Evolutionary conservation across 2,329 filamentous ascomycete species (phyloP).

Genomic region (Orbilia ellipsospora): DNA sequence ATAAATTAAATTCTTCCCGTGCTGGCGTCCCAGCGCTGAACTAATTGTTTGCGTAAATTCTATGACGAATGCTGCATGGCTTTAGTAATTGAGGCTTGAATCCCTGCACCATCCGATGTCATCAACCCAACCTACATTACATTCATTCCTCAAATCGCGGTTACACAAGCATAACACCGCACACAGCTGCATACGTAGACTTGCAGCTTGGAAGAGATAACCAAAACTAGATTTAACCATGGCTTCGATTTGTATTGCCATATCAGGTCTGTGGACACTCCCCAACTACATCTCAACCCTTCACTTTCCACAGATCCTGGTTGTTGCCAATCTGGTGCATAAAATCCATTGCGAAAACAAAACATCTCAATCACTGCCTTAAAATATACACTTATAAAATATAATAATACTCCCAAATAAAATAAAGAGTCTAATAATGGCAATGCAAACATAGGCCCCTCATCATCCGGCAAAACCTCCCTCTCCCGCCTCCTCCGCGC

Average conservation of each 20-base stretch:
- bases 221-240: background rate
- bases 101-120: too few relatives aligned
- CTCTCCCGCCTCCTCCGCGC: slow-evolving; percentile 84
- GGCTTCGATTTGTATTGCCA: slow-evolving; percentile 36
- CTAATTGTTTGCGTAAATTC: too few relatives aligned
- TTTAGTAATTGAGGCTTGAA: too few relatives aligned
- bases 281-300: background rate
- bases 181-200: too few relatives aligned
- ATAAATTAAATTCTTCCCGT: too few relatives aligned
- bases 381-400: background rate
- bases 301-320: background rate
- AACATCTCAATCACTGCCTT: background rate
- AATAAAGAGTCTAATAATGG: background rate
- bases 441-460: slow-evolving; percentile 74
- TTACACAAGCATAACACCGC: too few relatives aligned
- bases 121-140: too few relatives aligned
- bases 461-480: slow-evolving; percentile 94
- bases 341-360: background rate
- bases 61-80: too few relatives aligned
- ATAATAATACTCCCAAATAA: background rate
- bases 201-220: too few relatives aligned
- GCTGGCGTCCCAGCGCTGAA: too few relatives aligned
- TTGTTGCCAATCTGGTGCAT: background rate
- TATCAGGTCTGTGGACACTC: slow-evolving; percentile 28
- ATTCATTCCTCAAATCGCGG: too few relatives aligned